phyloP scores from a whole-genome alignment of 495 filamentous ascomycete species.

The Aspergillus homomorphus region DNA sequence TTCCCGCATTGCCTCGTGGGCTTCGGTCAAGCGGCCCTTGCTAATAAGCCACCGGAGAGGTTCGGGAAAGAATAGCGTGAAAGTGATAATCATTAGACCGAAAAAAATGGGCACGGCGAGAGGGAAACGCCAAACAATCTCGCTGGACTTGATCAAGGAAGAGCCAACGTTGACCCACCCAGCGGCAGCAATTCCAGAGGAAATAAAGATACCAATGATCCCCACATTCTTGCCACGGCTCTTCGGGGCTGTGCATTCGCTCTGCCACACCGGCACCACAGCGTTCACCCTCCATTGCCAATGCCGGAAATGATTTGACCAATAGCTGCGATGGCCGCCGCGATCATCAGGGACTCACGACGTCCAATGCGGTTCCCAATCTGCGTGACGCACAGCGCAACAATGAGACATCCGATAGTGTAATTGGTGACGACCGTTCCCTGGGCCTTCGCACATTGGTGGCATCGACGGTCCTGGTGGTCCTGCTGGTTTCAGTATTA shows the following conservation, averaged over 20 bases:
- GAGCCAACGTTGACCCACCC: slow-evolving; percentile 34
- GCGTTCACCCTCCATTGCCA: slow-evolving; percentile 34
- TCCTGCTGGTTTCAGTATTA: too few relatives aligned
- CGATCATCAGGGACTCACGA: slow-evolving; percentile 17
- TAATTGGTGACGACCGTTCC: too few relatives aligned
- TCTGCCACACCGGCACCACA: slow-evolving; percentile 39
- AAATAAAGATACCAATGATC: slow-evolving; percentile 34
- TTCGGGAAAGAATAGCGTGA: too few relatives aligned
- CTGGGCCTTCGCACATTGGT: too few relatives aligned
- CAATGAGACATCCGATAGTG: too few relatives aligned
- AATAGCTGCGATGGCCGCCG: slow-evolving; percentile 18
- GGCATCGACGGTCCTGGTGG: too few relatives aligned
- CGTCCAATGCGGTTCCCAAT: background rate
- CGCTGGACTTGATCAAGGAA: background rate
- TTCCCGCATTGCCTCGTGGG: too few relatives aligned
- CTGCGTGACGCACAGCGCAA: background rate
- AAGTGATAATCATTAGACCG: too few relatives aligned
- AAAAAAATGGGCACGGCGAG: too few relatives aligned
- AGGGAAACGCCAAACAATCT: too few relatives aligned
- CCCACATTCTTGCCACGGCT: slow-evolving; percentile 32
- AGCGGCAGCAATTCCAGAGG: slow-evolving; percentile 27
- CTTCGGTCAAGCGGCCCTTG: too few relatives aligned
- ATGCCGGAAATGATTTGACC: slow-evolving; percentile 38
- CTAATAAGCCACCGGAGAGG: too few relatives aligned
- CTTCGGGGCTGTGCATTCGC: slow-evolving; percentile 28